Conservation (phyloP, 345 rosid species). For the Euphorbia tirucalli region DNA sequence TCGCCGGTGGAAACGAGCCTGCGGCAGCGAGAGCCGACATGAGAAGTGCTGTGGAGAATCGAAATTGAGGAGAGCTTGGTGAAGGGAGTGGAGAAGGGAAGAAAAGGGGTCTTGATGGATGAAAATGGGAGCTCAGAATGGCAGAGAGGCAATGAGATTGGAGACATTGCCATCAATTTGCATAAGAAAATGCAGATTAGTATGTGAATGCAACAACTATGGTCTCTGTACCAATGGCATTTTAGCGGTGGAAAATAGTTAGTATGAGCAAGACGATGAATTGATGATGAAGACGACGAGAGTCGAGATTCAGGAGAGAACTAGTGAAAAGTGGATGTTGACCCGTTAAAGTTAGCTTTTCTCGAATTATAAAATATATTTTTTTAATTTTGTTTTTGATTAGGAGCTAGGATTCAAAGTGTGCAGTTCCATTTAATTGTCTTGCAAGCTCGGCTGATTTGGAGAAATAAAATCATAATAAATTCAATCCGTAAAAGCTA, state of each 20-base stretch:
- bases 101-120: neutral
- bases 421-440: neutral
- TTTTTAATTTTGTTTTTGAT: neutral
- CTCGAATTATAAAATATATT: neutral
- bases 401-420: neutral
- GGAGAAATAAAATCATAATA: no score
- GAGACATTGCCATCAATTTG: neutral
- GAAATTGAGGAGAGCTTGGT: neutral
- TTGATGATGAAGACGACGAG: neutral
- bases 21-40: neutral
- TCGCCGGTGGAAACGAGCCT: constrained; percentile 1
- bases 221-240: neutral
- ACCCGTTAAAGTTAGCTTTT: neutral
- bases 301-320: neutral
- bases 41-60: neutral
- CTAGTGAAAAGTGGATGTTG: neutral
- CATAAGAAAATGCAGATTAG: neutral
- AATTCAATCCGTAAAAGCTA: no score
- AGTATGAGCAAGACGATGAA: neutral
- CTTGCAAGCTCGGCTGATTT: neutral
- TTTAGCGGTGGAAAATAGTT: neutral
- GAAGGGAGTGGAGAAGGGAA: neutral
- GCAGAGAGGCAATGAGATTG: neutral
- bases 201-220: neutral
- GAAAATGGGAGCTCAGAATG: neutral